phyloP scores from a whole-genome alignment of 2,329 filamentous ascomycete genomes.

The Neofusicoccum sp. region DNA sequence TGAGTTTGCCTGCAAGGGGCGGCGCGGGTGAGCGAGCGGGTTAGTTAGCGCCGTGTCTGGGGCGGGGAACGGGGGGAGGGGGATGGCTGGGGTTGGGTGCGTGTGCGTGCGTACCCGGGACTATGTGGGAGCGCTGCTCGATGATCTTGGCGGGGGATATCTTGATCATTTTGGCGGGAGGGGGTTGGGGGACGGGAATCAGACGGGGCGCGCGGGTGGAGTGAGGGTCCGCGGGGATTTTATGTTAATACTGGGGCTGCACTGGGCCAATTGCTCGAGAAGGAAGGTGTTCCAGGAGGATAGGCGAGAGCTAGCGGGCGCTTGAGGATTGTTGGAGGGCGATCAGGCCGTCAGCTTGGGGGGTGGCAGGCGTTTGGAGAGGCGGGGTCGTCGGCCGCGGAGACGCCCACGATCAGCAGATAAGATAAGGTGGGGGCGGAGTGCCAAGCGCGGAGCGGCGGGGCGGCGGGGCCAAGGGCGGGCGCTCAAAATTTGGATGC shows the following conservation, averaged over 20 bases:
- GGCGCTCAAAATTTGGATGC: conserved; percentile 8
- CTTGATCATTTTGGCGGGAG: conserved; percentile 25
- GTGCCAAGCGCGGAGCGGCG: background rate
- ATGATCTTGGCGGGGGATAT: conserved; percentile 48
- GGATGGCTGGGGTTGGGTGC: background rate
- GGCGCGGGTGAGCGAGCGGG: background rate
- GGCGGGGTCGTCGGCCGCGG: background rate
- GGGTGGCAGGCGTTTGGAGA: background rate
- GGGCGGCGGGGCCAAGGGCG: background rate
- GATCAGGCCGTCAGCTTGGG: background rate
- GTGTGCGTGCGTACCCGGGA: conserved; percentile 37
- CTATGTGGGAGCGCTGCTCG: conserved; percentile 44
- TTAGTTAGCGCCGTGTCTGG: background rate
- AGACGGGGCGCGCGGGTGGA: background rate
- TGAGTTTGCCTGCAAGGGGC: conserved; percentile 61
- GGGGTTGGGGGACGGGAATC: background rate
- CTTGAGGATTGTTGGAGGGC: background rate
- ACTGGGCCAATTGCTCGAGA: background rate
- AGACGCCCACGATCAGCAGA: background rate
- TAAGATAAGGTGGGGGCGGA: background rate
- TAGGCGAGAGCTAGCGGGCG: background rate
- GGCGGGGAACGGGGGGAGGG: background rate
- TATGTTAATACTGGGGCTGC: background rate
- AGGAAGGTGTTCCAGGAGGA: background rate
- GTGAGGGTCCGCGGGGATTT: background rate